These are phyloP conservation scores for Zelopaecilomyces penicillatus DNA, from an alignment of 2,329 filamentous ascomycete genomes.

Conservation along the genomic window DNA sequence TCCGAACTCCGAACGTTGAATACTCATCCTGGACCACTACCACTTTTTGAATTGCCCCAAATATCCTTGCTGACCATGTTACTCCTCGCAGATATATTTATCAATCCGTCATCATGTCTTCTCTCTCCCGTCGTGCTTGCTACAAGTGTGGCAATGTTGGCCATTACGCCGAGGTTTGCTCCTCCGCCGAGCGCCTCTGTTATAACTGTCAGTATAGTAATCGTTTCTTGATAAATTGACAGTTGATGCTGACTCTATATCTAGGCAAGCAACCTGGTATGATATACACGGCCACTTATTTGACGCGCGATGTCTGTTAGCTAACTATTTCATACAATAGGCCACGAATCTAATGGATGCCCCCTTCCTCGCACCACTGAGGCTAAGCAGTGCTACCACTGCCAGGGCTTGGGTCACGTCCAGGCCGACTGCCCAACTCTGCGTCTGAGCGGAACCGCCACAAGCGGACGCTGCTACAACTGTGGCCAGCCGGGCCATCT, in stretches of 20 bases:
- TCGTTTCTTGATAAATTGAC: background rate
- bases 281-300: background rate
- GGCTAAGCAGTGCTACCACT: constrained; percentile 99
- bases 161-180: constrained; percentile 85
- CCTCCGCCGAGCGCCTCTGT: constrained; percentile 94
- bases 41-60: no score
- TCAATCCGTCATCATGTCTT: constrained; percentile 53
- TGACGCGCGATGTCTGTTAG: background rate
- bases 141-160: constrained; percentile 79
- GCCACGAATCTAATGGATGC: constrained; percentile 97
- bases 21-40: no score
- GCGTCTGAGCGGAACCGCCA: constrained; percentile 74
- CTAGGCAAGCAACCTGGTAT: constrained; percentile 72
- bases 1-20: no score
- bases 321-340: constrained; percentile 20
- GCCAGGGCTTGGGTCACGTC: constrained; percentile 95
- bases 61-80: constrained; percentile 31
- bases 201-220: constrained; percentile 78
- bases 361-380: constrained; percentile 94
- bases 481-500: constrained; percentile 90
- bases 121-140: constrained; percentile 73
- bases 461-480: constrained; percentile 89
- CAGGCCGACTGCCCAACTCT: constrained; percentile 98
- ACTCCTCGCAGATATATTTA: constrained; percentile 32
- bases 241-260: constrained; percentile 13